Percentiles rank a stretch among this genome's conserved stretches.
Evolutionary conservation across 148 eudicot genomes (phyloP).

Genomic region (Fallopia convolvulus): DNA sequence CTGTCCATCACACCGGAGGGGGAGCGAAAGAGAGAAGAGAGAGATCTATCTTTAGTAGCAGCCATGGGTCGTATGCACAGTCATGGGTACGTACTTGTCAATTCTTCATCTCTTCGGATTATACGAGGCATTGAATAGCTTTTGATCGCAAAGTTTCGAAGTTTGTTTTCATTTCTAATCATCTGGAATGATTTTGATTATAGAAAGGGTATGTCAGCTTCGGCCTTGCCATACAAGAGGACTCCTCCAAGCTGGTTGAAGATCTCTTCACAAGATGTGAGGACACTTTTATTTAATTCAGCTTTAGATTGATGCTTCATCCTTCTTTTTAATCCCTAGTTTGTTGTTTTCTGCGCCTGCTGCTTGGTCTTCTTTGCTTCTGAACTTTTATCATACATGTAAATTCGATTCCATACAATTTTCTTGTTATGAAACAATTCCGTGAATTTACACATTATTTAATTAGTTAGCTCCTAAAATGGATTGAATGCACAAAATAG

Average conservation of each 20-base stretch:
- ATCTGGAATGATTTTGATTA: not conserved
- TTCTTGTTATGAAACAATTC: not conserved
- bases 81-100: not conserved
- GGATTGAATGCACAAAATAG: no score
- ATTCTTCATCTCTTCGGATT: not conserved
- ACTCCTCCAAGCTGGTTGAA: conserved; percentile 33
- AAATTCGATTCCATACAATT: not conserved
- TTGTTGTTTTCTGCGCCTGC: not conserved
- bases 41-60: not conserved
- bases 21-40: conserved; percentile 5
- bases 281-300: not conserved
- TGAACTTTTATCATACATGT: not conserved
- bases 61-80: conserved; percentile 11
- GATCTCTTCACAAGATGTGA: conserved; percentile 32
- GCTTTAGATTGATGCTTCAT: not conserved
- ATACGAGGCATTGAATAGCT: not conserved
- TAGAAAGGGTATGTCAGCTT: conserved; percentile 14
- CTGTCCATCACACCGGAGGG: not conserved
- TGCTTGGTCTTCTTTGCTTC: not conserved
- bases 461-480: not conserved
- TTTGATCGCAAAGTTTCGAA: not conserved
- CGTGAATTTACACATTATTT: not conserved
- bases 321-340: not conserved
- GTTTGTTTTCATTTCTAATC: not conserved
- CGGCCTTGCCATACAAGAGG: conserved; percentile 15